Evolutionary conservation across 2,329 filamentous ascomycete genomes (phyloP).

Genomic region (Fusarium mangiferae): DNA sequence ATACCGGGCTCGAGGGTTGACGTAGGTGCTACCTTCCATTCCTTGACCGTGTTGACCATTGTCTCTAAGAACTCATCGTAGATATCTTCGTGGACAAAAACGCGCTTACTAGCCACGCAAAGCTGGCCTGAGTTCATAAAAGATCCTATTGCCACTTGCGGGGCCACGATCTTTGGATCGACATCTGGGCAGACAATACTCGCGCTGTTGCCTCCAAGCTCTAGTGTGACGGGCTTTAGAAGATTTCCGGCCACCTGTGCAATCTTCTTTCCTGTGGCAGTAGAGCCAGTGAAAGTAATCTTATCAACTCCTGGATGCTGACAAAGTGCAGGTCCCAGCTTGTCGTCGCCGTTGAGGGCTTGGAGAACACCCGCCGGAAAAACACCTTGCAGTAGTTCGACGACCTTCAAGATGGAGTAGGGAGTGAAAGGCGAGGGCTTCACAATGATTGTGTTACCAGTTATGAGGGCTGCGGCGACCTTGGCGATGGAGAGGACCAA

Average conservation of each 20-base stretch:
- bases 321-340: slow-evolving; percentile 67
- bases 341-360: slow-evolving; percentile 67
- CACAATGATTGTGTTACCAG: slow-evolving; percentile 64
- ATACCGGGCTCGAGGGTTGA: slow-evolving; percentile 48
- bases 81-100: slow-evolving; percentile 69
- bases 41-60: slow-evolving; percentile 39
- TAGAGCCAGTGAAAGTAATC: slow-evolving; percentile 72
- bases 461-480: slow-evolving; percentile 64
- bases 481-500: slow-evolving; percentile 62
- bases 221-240: slow-evolving; percentile 69
- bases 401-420: slow-evolving; percentile 66
- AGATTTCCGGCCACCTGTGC: slow-evolving; percentile 63
- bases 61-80: slow-evolving; percentile 63
- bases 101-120: slow-evolving; percentile 54
- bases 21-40: slow-evolving; percentile 53
- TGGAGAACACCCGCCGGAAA: slow-evolving; percentile 71
- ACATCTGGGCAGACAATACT: slow-evolving; percentile 67
- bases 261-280: slow-evolving; percentile 68
- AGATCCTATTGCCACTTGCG: slow-evolving; percentile 54
- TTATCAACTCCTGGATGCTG: slow-evolving; percentile 67
- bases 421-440: slow-evolving; percentile 69
- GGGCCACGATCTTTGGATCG: slow-evolving; percentile 52
- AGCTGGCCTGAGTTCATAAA: slow-evolving; percentile 65
- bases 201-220: slow-evolving; percentile 69
- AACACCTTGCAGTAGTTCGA: slow-evolving; percentile 64